These are phyloP conservation scores for Sordariomycetes sp. DNA, from an alignment of 2,329 filamentous ascomycete genomes.

Conservation along the genomic window DNA sequence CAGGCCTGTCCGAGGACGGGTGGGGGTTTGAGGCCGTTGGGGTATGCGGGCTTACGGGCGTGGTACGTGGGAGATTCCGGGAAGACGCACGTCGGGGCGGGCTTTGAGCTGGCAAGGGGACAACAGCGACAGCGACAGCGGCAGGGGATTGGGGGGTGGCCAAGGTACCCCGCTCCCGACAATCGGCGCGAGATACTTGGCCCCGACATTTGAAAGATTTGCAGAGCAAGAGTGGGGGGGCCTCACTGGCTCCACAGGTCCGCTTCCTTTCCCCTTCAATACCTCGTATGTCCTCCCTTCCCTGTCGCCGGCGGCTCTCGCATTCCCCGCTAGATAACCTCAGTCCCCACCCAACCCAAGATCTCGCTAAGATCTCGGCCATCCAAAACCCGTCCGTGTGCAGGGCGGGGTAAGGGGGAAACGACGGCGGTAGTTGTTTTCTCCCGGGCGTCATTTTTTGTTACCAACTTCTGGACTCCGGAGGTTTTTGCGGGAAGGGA, in stretches of 20 bases:
- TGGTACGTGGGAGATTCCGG: not conserved
- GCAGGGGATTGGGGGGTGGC: not conserved
- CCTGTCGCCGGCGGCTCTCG: not conserved
- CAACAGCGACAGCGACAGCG: not conserved
- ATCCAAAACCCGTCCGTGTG: not conserved
- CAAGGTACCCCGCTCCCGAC: not conserved
- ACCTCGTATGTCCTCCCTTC: not conserved
- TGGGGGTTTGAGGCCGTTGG: too few species aligned
- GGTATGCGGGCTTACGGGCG: too few species aligned
- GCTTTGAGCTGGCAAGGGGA: not conserved
- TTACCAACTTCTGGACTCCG: too few species aligned
- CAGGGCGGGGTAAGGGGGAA: not conserved
- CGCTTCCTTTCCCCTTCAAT: too few species aligned
- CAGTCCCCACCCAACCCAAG: not conserved
- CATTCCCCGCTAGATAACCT: not conserved
- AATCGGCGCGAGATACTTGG: not conserved
- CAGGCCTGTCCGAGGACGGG: too few species aligned
- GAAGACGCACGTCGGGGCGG: not conserved
- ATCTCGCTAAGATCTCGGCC: not conserved
- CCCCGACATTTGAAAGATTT: not conserved
- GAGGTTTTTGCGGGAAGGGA: too few species aligned
- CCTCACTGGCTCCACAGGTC: not conserved
- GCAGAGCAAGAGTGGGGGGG: not conserved
- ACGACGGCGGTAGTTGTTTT: not conserved
- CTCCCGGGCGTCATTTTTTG: not conserved